Conservation (phyloP, 2,329 filamentous ascomycete species). For the Tolypocladium endophyticum region DNA sequence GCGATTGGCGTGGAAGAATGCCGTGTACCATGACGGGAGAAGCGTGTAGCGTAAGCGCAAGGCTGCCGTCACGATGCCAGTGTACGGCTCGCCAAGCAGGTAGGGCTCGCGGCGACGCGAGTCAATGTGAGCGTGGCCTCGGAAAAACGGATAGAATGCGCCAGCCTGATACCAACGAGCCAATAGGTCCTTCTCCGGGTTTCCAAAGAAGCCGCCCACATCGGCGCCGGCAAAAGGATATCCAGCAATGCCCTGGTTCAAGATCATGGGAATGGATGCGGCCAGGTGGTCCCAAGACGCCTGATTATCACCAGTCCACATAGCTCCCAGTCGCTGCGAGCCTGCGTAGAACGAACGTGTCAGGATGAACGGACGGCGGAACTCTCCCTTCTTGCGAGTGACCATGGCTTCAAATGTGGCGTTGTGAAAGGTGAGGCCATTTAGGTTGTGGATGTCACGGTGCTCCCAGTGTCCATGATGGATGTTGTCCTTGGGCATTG, state of each 20-base stretch:
- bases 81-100: slow-evolving; percentile 74
- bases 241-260: slow-evolving; percentile 85
- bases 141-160: slow-evolving; percentile 97
- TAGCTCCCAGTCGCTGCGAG: slow-evolving; percentile 79
- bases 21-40: slow-evolving; percentile 91
- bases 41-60: slow-evolving; percentile 82
- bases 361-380: slow-evolving; percentile 79
- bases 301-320: slow-evolving; percentile 99
- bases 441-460: slow-evolving; percentile 89
- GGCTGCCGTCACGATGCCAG: slow-evolving; percentile 75
- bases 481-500: slow-evolving; percentile 97
- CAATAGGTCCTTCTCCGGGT: slow-evolving; percentile 84
- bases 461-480: slow-evolving; percentile 92
- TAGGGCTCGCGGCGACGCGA: slow-evolving; percentile 91
- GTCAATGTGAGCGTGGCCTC: slow-evolving; percentile 93
- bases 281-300: slow-evolving; percentile 85
- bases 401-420: slow-evolving; percentile 81
- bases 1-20: slow-evolving; percentile 79
- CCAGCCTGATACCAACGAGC: slow-evolving; percentile 95
- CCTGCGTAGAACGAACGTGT: slow-evolving; percentile 90
- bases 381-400: slow-evolving; percentile 75
- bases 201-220: slow-evolving; percentile 96
- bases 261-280: slow-evolving; percentile 84
- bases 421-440: slow-evolving; percentile 91
- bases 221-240: slow-evolving; percentile 93